Percentiles rank a stretch among this genome's conserved stretches.
Conservation (phyloP, 495 filamentous ascomycete genomes). For the Aspergillus leporis region DNA sequence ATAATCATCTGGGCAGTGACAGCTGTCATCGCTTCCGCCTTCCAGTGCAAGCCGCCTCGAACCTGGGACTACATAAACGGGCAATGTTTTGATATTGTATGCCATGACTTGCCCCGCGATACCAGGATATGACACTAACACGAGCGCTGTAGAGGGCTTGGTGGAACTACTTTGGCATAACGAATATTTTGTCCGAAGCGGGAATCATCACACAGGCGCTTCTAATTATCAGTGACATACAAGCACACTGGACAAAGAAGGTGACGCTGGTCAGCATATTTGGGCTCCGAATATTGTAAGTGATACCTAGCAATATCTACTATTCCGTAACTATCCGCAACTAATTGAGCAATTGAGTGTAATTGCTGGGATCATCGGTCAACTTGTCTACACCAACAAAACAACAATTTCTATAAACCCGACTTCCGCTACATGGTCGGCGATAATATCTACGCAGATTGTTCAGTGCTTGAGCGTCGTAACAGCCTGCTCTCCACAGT, state of each 20-base stretch:
- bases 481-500: slow-evolving; percentile 46
- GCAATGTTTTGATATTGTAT: slow-evolving; percentile 39
- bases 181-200: slow-evolving; percentile 44
- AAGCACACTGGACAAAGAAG: slow-evolving; percentile 34
- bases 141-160: slow-evolving; percentile 30
- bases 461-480: slow-evolving; percentile 39
- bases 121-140: neutral
- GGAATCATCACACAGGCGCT: slow-evolving; percentile 40
- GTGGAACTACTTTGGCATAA: slow-evolving; percentile 40
- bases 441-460: slow-evolving; percentile 36
- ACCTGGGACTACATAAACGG: slow-evolving; percentile 39
- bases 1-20: slow-evolving; percentile 34
- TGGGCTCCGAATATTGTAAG: slow-evolving; percentile 38
- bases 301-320: neutral
- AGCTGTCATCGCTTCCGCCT: slow-evolving; percentile 36
- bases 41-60: slow-evolving; percentile 40
- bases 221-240: slow-evolving; percentile 36
- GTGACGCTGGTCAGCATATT: slow-evolving; percentile 33
- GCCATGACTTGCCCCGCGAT: neutral
- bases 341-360: slow-evolving; percentile 23
- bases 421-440: slow-evolving; percentile 30
- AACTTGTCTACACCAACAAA: slow-evolving; percentile 31
- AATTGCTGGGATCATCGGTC: slow-evolving; percentile 32
- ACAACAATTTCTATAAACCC: slow-evolving; percentile 17
- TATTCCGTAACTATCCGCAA: neutral